A percentile compares a stretch with the other conserved stretches of the same genome.
These are phyloP conservation scores for Chaetomiaceae sp. DNA, from an alignment of 2,329 filamentous ascomycete species.

Conservation along the genomic window DNA sequence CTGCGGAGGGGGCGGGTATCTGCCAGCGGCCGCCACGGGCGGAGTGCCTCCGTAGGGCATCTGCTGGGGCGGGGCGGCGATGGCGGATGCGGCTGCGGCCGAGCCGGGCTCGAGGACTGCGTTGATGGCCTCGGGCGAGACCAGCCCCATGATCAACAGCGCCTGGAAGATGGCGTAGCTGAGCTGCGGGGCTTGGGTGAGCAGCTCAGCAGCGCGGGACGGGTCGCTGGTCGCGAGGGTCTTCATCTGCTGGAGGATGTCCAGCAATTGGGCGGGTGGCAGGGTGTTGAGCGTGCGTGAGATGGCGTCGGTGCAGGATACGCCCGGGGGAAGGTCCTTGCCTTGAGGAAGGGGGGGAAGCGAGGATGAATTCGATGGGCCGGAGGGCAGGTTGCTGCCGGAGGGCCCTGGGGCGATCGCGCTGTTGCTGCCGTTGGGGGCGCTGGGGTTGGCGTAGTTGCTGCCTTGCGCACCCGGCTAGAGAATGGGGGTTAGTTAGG, in stretches of 20 bases:
- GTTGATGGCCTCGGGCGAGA: conserved; percentile 76
- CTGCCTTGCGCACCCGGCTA: conserved; percentile 10
- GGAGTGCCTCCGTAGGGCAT: conserved; percentile 37
- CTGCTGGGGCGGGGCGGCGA: no score
- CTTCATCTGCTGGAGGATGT: conserved; percentile 94
- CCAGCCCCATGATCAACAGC: conserved; percentile 84
- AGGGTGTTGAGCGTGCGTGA: conserved; percentile 84
- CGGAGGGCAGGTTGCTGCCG: neutral
- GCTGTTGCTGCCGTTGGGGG: conserved; percentile 24
- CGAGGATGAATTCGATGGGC: conserved; percentile 31
- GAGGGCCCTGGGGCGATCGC: neutral
- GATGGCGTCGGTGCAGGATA: conserved; percentile 85
- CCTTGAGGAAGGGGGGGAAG: conserved; percentile 81
- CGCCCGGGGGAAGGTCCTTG: conserved; percentile 73
- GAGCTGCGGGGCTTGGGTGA: conserved; percentile 85
- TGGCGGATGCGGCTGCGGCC: conserved; percentile 30
- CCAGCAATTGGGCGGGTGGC: conserved; percentile 82
- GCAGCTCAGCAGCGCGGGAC: conserved; percentile 74
- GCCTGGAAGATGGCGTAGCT: conserved; percentile 94
- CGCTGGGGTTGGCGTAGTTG: conserved; percentile 14
- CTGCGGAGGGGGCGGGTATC: conserved; percentile 31
- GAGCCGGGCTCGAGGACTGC: conserved; percentile 66
- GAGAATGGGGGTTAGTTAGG: conserved; percentile 8
- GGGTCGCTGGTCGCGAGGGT: conserved; percentile 78
- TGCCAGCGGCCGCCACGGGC: conserved; percentile 40